Evolutionary conservation across 768 basidiomycete genomes (phyloP).

Genomic region (Clitopilus passeckerianus): DNA sequence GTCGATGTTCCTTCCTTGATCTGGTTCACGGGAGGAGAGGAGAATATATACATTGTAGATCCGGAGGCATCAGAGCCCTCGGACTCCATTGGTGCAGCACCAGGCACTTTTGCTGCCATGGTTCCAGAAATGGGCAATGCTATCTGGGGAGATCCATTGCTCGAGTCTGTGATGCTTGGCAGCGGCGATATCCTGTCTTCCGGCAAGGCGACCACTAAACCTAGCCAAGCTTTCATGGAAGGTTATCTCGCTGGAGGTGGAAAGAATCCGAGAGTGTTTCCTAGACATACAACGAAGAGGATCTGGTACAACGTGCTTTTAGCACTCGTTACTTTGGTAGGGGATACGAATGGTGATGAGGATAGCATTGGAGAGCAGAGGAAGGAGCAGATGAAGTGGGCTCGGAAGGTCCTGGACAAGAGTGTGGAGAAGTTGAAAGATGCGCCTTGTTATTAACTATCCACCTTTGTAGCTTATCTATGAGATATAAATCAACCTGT

Average conservation of each 20-base stretch:
- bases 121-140: conserved; percentile 49
- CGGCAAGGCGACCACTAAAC: conserved; percentile 16
- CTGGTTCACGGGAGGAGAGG: conserved; percentile 56
- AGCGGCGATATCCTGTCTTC: conserved; percentile 14
- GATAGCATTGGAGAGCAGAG: conserved; percentile 7
- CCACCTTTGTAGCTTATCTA: background rate
- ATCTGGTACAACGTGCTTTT: conserved; percentile 73
- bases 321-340: conserved; percentile 47
- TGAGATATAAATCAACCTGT: background rate
- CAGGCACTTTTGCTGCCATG: conserved; percentile 35
- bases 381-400: conserved; percentile 30
- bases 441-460: conserved; percentile 41
- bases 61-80: conserved; percentile 8
- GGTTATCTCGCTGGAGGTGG: conserved; percentile 55
- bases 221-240: conserved; percentile 47
- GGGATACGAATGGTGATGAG: conserved; percentile 15
- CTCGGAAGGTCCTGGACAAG: conserved; percentile 32
- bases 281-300: conserved; percentile 70
- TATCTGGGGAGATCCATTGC: conserved; percentile 73
- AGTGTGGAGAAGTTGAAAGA: conserved; percentile 39
- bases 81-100: conserved; percentile 8
- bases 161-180: conserved; percentile 59
- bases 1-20: conserved; percentile 66
- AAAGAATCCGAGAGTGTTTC: conserved; percentile 44
- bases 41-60: conserved; percentile 51